phyloP scores from a whole-genome alignment of 78 protist species.

The Dictyostelium purpureum region DNA sequence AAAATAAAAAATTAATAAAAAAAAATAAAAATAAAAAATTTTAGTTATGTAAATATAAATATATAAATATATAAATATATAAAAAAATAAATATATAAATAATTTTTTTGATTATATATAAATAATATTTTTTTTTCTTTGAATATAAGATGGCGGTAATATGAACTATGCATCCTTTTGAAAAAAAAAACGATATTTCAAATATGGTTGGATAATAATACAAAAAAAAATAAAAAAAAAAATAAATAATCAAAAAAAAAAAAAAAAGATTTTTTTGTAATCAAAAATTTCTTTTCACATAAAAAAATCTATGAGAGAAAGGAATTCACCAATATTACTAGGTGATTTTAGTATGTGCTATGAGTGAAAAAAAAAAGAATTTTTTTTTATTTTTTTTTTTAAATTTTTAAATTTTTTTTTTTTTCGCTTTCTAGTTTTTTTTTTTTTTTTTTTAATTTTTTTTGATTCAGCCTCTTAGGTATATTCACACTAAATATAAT shows the following conservation, averaged over 20 bases:
- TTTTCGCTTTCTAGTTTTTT: not conserved
- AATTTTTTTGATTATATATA: not conserved
- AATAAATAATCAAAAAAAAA: not conserved
- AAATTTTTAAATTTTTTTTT: not conserved
- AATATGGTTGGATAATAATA: not conserved
- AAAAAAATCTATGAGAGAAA: not conserved
- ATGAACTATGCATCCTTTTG: not conserved
- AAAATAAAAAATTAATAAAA: no score
- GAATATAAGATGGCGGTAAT: not conserved
- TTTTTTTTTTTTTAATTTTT: conserved; percentile 42
- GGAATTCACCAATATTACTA: not conserved
- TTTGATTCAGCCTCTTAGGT: not conserved
- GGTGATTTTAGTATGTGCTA: not conserved
- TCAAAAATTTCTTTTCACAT: not conserved
- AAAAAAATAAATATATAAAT: not conserved
- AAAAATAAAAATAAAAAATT: no score
- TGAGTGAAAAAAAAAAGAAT: not conserved
- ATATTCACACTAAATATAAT: not conserved
- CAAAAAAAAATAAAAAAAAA: not conserved
- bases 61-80: not conserved
- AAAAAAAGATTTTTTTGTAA: not conserved
- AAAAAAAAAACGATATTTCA: not conserved
- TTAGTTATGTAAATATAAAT: not conserved
- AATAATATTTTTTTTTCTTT: not conserved
- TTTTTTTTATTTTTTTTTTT: not conserved